Evolutionary conservation across 148 eudicot genomes (phyloP), one percentile per base, ranked within the genome.

Genomic region (Rhododendron ovatum): DNA sequence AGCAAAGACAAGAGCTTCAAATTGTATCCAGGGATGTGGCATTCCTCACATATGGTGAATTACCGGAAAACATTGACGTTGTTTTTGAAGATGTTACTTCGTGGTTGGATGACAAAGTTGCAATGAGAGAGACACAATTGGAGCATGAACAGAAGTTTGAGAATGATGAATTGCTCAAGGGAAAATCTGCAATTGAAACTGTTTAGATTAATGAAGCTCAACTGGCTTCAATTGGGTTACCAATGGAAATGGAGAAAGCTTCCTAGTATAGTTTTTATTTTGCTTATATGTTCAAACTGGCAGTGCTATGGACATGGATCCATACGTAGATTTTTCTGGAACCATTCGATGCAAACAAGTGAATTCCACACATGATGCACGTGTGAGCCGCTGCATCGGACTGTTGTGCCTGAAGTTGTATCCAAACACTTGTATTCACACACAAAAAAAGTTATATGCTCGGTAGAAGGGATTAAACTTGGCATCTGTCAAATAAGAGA

Each of bases 11-110:
- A 95, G 87, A 95, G 93, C 20, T 92, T 91, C 65, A 95, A 95
- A 86, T 20, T 95, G 76, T 95, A 95, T 63, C 93, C 93, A 0
- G 95, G 93, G 41, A 93, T 95, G 98, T 95, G 98, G 98, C 99
- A 97, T 82, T 92, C 98, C 87, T 97, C 59, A 88, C 92, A 13
- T 94, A 90, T 24, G 98, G 99, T 0, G 99, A 97, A 81, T 71
- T 93, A 2, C 95, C 95, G 1, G 94, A 92, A 22, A 97, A 95
- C 78, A 88, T 88, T 0, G 88, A 93, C 13, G 80, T 4, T 0
- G 98, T 97, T 33, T 94, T 94, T 78, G 76, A 86, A 0, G 99
- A 97, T 83, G 84, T 93, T 6, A 86, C 93, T 12, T 82, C n/a
- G 0, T 97, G 99, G 99, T 39, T 97, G 11, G 90, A 91, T 39